Evolutionary conservation across 805 yeast species (phyloP), one percentile per base, ranked within the genome.

Genomic region (Zygosaccharomyces gambellarensis): DNA sequence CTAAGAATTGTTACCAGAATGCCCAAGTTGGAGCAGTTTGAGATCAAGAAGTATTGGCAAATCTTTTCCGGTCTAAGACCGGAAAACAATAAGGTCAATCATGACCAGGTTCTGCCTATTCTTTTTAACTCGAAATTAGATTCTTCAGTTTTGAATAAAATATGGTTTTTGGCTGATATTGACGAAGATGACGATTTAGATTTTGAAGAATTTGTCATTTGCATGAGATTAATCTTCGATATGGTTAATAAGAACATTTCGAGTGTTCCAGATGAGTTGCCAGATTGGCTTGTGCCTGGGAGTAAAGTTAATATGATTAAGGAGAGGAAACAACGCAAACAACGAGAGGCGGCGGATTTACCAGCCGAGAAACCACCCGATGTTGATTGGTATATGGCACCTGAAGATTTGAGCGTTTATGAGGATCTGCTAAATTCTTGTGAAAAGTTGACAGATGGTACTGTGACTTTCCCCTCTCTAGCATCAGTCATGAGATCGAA

Each of bases 41-140:
- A 94, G 70, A 90, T 90, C 60, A 86, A 90, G 63, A 92, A 92
- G 71, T 94, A 90, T 75, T 94, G 99, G 99, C 96, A 94, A 69
- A 90, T 94, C 42, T 94, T 94, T 74, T 82, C 85, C 55, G 96
- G 97, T 11, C 79, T 94, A 60, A 80, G 81, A 55, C 99, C 99
- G 0, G 81, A 71, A 31, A 79, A 81, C 47, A 90, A 88, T 63
- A 83, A 85, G 63, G 77, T 94, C 30, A 77, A 85, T 21, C 97
- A 96, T 43, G 94, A 86, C 50, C 83, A 85, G 64, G 95, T 90
- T 19, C 78, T 86, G 28, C 83, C 89, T 2, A 94, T 94, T 44
- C 79, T 94, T 60, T 89, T 87, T 69, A 94, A 94, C 70, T 89
- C 97, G 40, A 85, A 87, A 61, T 78, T 94, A 50, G 78, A 80